Conservation (phyloP, 148 eudicot species). For the Persicaria maculosa region DNA sequence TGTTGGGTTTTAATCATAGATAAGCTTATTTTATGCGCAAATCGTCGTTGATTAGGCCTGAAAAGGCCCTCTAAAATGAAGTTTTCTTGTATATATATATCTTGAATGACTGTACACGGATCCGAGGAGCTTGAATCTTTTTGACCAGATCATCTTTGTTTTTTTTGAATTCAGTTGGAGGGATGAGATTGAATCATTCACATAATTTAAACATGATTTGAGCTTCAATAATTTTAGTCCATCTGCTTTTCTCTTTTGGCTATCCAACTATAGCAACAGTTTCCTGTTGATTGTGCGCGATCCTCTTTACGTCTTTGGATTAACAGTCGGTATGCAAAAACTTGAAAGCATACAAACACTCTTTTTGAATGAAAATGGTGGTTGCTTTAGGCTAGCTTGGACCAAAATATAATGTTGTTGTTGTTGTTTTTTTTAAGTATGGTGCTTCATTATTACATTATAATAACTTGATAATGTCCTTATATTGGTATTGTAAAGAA, state of each 20-base stretch:
- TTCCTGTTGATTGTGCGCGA: background rate
- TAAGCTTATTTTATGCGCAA: background rate
- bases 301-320: background rate
- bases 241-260: background rate
- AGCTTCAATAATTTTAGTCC: background rate
- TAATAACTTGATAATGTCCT: background rate
- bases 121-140: conserved; percentile 6
- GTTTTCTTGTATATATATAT: background rate
- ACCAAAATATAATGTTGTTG: background rate
- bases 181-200: conserved; percentile 3
- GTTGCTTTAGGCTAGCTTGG: conserved; percentile 2
- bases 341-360: background rate
- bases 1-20: background rate
- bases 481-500: background rate
- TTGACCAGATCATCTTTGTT: conserved; percentile 4
- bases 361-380: conserved; percentile 4
- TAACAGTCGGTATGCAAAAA: conserved; percentile 8
- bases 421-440: background rate
- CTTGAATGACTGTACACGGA: conserved; percentile 3
- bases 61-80: background rate
- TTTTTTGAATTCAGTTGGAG: background rate
- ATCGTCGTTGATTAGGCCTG: conserved; percentile 1
- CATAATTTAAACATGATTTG: background rate
- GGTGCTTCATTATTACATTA: background rate
- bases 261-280: background rate